Base-by-base conservation (phyloP, 1,284 basidiomycete genomes). In the Dichomitus squalens region DNA sequence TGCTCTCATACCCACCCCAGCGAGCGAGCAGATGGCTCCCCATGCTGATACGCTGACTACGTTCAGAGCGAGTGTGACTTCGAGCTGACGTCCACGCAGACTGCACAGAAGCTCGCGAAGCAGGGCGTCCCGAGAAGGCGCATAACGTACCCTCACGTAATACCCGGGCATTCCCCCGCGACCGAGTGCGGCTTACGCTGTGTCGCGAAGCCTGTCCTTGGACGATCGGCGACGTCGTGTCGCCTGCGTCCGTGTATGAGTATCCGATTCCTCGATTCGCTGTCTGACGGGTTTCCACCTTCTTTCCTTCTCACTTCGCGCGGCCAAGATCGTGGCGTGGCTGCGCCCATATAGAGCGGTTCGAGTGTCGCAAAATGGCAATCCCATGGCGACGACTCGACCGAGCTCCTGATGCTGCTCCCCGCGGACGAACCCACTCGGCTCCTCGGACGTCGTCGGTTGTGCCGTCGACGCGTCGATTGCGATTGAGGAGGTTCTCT, bases 81-180 rank as follows among this genome's bases (percentile, higher is more conserved):
- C 25, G 41, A 23, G 41, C 41, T 41, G 20, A 40, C 51, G 34
- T 48, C 46, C 41, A 29, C 43, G 39, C 25, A 43, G 29, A 44
- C 53, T 58, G 56, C 56, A 57, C 53, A 55, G 55, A 61, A 58
- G 53, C 41, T 31, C 7, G 51, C 44, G 60, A 58, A 61, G 56
- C 50, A 31, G 2, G 8, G n/a, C n/a, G n/a, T n/a, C 36, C 4
- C 11, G 36, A 21, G 27, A 53, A 18, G 52, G 36, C 27, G 50
- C 46, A 57, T 53, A 49, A 41, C 41, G 49, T 41, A 53, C 39
- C 11, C 52, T 56, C 48, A 33, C 53, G 52, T 53, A 44, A 53
- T 38, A 35, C 34, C 31, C 29, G 33, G 43, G 40, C 50, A 34
- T 35, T n/a, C 41, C 25, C 41, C 41, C 41, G 41, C 41, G 41